Evolutionary conservation across 2,329 filamentous ascomycete genomes (phyloP).

Genomic region (Verticillium klebahnii): DNA sequence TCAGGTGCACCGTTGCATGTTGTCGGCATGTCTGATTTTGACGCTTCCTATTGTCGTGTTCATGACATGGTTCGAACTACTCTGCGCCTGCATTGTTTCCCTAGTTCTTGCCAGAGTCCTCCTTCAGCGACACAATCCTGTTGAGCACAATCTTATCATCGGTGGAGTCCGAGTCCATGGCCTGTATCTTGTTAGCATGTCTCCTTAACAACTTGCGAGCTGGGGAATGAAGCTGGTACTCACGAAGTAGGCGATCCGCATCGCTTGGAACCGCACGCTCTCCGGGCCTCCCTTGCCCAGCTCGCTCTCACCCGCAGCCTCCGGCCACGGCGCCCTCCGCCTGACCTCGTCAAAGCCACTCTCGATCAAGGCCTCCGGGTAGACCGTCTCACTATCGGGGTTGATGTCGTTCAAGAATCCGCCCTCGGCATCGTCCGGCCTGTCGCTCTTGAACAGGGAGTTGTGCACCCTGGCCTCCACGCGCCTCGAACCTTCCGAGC

Average conservation of each 20-base stretch:
- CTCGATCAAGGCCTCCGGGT: slow-evolving; percentile 74
- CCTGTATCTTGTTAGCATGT: slow-evolving; percentile 32
- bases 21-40: too few species aligned
- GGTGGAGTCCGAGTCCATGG: slow-evolving; percentile 72
- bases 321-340: slow-evolving; percentile 73
- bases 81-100: background rate
- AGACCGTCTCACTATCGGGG: slow-evolving; percentile 77
- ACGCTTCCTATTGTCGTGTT: background rate
- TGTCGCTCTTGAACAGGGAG: slow-evolving; percentile 79
- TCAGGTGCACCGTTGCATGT: too few species aligned
- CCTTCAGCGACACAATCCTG: slow-evolving; percentile 86
- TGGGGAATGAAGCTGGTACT: slow-evolving; percentile 20
- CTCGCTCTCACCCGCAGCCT: slow-evolving; percentile 66
- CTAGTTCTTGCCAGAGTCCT: slow-evolving; percentile 65
- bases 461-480: slow-evolving; percentile 78
- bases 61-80: background rate
- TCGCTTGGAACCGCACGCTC: slow-evolving; percentile 83
- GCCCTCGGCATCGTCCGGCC: slow-evolving; percentile 71
- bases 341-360: slow-evolving; percentile 75
- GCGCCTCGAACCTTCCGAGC: slow-evolving; percentile 56
- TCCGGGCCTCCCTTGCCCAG: slow-evolving; percentile 60
- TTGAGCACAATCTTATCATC: slow-evolving; percentile 83
- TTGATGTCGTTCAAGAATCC: slow-evolving; percentile 84
- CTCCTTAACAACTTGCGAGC: background rate
- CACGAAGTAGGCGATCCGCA: slow-evolving; percentile 82